Base-by-base conservation (phyloP, 2,329 filamentous ascomycete genomes). In the Colletotrichum horii region DNA sequence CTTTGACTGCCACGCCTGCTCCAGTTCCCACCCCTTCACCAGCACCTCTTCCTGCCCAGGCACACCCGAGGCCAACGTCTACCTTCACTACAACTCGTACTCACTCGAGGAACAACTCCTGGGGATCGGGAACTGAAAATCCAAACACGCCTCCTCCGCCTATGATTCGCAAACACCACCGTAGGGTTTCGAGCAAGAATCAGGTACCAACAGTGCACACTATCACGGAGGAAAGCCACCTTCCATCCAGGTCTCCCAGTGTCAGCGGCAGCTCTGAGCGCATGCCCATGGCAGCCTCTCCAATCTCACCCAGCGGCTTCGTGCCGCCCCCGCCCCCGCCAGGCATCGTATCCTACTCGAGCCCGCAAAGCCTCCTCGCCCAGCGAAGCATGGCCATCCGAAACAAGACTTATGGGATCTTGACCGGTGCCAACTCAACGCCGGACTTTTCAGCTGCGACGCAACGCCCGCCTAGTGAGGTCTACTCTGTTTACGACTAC, bases 341-440 rank as follows among this genome's bases (percentile, higher is more conserved):
- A 1, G 88, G 89, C 3, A 81, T 90, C 4, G 83, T 90, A 4
- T 89, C 89, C 0, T 89, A 88, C 76, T 82, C 85, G n/a, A 88
- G 85, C 75, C 88, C 89, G 0, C 88, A 91, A 78, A 92, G 90
- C 7, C 84, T 92, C 8, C 85, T 92, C 32, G 89, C 89, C 3
- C 87, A 89, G 81, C 87, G 90, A 15, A 90, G 92, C 48, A 84
- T 87, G 81, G 86, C 90, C 58, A 83, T 92, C 24, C 88, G 89
- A 30, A 89, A 84, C 79, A 91, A 89, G 78, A 88, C 89, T 3
- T 84, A 88, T 70, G 84, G 86, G 26, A 85, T 84, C 66, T 76
- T 87, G 36, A 70, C 84, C 15, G 76, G 62, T 1, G 68, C 24
- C 26, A 71, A 61, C 68, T 79, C 26, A 83, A 83, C 73, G 77